Conservation (phyloP, 2,329 filamentous ascomycete species). For the Colletotrichum sp. region DNA sequence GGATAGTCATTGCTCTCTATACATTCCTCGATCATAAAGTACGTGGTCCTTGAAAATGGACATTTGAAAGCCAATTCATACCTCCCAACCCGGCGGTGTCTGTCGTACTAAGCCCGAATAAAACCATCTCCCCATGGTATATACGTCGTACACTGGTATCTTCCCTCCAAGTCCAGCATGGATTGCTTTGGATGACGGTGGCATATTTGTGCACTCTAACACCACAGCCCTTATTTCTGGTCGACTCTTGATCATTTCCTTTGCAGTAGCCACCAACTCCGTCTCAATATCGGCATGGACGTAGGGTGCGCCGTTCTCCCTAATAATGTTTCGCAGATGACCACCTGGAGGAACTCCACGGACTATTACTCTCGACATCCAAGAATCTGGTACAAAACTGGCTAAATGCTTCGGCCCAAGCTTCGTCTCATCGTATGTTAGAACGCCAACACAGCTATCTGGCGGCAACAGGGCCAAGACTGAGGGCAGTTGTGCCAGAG, state of each 20-base stretch:
- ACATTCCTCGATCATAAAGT: accelerated
- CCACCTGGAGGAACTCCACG: constrained; percentile 10
- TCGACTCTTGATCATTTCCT: neutral
- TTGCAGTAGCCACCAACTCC: constrained; percentile 26
- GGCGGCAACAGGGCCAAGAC: constrained; percentile 29
- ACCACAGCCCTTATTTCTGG: constrained; percentile 21
- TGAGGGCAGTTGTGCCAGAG: constrained; percentile 38
- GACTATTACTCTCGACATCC: neutral
- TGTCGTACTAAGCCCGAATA: constrained; percentile 34
- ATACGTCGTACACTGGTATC: constrained; percentile 40
- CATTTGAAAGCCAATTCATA: accelerated
- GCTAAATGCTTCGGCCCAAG: constrained; percentile 25
- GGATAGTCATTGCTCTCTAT: accelerated
- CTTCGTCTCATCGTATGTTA: constrained; percentile 34
- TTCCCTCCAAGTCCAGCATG: constrained; percentile 26
- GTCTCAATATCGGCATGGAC: constrained; percentile 19
- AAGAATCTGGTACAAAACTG: constrained; percentile 26
- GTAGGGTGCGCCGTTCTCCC: constrained; percentile 22
- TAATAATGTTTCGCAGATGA: constrained; percentile 24
- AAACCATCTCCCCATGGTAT: constrained; percentile 38
- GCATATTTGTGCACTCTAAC: constrained; percentile 42
- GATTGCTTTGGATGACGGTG: constrained; percentile 36
- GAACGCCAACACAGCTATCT: constrained; percentile 30
- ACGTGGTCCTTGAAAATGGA: accelerated
- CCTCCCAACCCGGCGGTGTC: constrained; percentile 8